These are phyloP conservation scores for Collybia sp. DNA, from an alignment of 768 basidiomycete species.

Conservation along the genomic window DNA sequence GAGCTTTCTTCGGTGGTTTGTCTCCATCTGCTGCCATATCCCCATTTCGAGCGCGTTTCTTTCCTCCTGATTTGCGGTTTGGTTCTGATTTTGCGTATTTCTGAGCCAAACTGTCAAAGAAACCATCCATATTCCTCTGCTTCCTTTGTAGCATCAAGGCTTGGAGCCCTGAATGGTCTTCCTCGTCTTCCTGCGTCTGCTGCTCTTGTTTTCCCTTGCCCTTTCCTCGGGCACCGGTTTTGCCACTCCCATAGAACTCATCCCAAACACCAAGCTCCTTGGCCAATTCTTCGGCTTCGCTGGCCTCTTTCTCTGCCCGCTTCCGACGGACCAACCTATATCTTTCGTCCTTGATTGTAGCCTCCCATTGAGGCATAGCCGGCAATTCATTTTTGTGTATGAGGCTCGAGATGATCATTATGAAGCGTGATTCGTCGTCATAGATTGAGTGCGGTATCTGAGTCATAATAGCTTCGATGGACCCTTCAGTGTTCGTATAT, in stretches of 20 bases:
- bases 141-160: conserved; percentile 80
- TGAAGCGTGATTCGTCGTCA: conserved; percentile 84
- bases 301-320: conserved; percentile 72
- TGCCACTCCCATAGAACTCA: conserved; percentile 82
- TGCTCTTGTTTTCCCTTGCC: conserved; percentile 41
- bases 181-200: conserved; percentile 39
- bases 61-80: conserved; percentile 36
- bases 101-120: conserved; percentile 70
- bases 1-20: conserved; percentile 43
- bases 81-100: conserved; percentile 60
- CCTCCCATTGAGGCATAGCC: conserved; percentile 57
- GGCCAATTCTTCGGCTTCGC: conserved; percentile 79
- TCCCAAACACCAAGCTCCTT: conserved; percentile 93
- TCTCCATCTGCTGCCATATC: conserved; percentile 33
- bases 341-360: conserved; percentile 75
- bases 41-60: conserved; percentile 51
- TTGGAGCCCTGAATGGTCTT: conserved; percentile 67
- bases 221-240: conserved; percentile 55
- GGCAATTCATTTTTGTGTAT: conserved; percentile 60
- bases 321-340: conserved; percentile 70
- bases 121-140: conserved; percentile 58
- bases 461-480: conserved; percentile 76
- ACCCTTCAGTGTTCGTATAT: conserved; percentile 69
- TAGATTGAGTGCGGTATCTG: conserved; percentile 81
- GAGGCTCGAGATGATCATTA: conserved; percentile 59